Evolutionary conservation across 2,329 filamentous ascomycete species (phyloP).

Genomic region (Chlorencoelia australis): DNA sequence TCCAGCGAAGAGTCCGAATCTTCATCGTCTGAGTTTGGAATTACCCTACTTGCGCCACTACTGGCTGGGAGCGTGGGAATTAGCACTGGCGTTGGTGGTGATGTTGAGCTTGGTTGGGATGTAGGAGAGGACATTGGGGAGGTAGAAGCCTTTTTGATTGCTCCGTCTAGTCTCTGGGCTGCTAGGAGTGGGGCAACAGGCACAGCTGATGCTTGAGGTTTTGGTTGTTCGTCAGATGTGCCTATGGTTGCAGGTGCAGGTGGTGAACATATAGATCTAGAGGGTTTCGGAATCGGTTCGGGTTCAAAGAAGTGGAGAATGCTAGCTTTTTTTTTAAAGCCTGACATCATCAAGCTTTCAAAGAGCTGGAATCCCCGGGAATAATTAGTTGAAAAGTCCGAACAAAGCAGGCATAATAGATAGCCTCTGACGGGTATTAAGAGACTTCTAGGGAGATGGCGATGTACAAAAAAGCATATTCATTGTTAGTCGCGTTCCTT

Average conservation of each 20-base stretch:
- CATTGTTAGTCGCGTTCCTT: no score
- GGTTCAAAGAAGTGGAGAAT: slow-evolving; percentile 4
- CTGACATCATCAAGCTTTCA: slow-evolving; percentile 1
- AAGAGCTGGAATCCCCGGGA: no score
- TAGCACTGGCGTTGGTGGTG: background rate
- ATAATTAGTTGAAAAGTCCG: no score
- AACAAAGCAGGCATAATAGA: no score
- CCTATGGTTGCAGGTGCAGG: background rate
- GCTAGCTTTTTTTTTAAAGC: slow-evolving; percentile 2
- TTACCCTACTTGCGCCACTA: slow-evolving; percentile 29
- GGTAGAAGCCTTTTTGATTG: background rate
- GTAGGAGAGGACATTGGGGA: background rate
- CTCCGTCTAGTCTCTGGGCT: background rate
- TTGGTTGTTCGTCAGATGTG: no score
- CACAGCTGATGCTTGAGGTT: background rate
- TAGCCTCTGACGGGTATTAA: no score
- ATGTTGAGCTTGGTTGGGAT: background rate
- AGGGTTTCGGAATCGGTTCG: background rate
- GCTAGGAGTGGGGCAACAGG: background rate
- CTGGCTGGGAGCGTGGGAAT: background rate
- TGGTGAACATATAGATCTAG: slow-evolving; percentile 1
- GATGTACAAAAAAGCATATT: no score
- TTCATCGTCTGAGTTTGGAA: slow-evolving; percentile 61
- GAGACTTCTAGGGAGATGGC: no score
- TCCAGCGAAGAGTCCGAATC: slow-evolving; percentile 46